phyloP scores from a whole-genome alignment of 352 stramenopile species.

The Elongisporangium prolatum region DNA sequence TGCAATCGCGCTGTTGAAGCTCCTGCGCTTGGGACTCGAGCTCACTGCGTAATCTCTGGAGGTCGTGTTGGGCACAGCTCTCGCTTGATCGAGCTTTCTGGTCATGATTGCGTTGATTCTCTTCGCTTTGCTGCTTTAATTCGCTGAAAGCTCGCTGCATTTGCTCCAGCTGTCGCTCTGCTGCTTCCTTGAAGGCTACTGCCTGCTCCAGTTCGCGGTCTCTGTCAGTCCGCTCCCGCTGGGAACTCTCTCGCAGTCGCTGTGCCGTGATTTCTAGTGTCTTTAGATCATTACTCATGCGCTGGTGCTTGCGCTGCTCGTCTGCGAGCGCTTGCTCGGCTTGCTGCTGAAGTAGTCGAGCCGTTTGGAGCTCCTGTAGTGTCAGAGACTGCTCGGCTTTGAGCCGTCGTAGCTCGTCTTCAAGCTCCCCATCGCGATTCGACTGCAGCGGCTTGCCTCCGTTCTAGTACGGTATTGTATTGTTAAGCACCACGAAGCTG shows the following conservation, averaged over 20 bases:
- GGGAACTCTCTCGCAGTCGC: background rate
- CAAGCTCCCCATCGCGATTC: slow-evolving; percentile 41
- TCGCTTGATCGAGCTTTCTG: slow-evolving; percentile 4
- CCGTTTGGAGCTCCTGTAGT: slow-evolving; percentile 33
- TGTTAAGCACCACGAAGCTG: too few relatives aligned
- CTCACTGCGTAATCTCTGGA: slow-evolving; percentile 2
- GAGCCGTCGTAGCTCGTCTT: slow-evolving; percentile 54
- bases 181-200: background rate
- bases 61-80: background rate
- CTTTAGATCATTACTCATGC: background rate
- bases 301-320: background rate
- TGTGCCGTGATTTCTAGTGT: background rate
- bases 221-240: background rate
- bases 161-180: background rate
- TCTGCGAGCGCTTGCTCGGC: background rate
- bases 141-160: slow-evolving; percentile 9
- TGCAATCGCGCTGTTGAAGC: background rate
- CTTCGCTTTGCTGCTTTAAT: slow-evolving; percentile 52
- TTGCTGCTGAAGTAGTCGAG: background rate
- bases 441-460: slow-evolving; percentile 19
- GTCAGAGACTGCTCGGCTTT: slow-evolving; percentile 37
- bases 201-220: background rate
- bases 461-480: slow-evolving; percentile 7
- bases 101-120: background rate
- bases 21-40: background rate